These are phyloP conservation scores for Kodamaea plutei DNA, from an alignment of 1,139 yeast genomes.

Conservation along the genomic window DNA sequence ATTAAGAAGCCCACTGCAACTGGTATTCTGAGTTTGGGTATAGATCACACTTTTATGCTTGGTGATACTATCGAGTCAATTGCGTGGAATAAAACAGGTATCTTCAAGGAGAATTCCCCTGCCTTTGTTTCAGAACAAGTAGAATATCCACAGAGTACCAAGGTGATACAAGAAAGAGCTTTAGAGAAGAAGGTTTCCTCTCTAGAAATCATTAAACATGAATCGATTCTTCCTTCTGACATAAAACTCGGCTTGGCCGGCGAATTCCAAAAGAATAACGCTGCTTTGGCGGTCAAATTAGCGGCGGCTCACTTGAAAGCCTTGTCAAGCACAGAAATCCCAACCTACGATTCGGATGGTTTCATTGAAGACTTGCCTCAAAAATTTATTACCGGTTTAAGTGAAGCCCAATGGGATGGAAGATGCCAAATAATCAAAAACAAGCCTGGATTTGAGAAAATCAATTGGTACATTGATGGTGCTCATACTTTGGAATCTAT, in stretches of 20 bases:
- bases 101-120: slow-evolving; percentile 64
- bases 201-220: slow-evolving; percentile 48
- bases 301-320: slow-evolving; percentile 58
- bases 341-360: slow-evolving; percentile 18
- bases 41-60: slow-evolving; percentile 86
- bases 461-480: slow-evolving; percentile 87
- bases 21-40: slow-evolving; percentile 83
- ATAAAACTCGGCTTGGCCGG: slow-evolving; percentile 78
- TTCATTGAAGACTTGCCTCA: slow-evolving; percentile 43
- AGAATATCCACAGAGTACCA: slow-evolving; percentile 47
- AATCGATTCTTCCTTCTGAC: slow-evolving; percentile 24
- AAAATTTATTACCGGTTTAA: slow-evolving; percentile 61
- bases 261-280: slow-evolving; percentile 78
- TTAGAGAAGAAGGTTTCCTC: slow-evolving; percentile 50
- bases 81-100: slow-evolving; percentile 96
- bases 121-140: slow-evolving; percentile 66
- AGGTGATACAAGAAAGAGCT: slow-evolving; percentile 60
- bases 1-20: slow-evolving; percentile 77
- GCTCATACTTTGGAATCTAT: slow-evolving; percentile 93
- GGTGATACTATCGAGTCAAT: slow-evolving; percentile 87
- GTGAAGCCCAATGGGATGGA: slow-evolving; percentile 83
- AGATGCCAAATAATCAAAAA: slow-evolving; percentile 73
- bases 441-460: slow-evolving; percentile 34
- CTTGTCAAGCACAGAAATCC: slow-evolving; percentile 34
- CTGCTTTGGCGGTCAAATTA: slow-evolving; percentile 80